Percentiles rank a stretch among this genome's conserved stretches.
phyloP scores from a whole-genome alignment of 1,284 basidiomycete genomes.

The Ceratobasidium sp. region DNA sequence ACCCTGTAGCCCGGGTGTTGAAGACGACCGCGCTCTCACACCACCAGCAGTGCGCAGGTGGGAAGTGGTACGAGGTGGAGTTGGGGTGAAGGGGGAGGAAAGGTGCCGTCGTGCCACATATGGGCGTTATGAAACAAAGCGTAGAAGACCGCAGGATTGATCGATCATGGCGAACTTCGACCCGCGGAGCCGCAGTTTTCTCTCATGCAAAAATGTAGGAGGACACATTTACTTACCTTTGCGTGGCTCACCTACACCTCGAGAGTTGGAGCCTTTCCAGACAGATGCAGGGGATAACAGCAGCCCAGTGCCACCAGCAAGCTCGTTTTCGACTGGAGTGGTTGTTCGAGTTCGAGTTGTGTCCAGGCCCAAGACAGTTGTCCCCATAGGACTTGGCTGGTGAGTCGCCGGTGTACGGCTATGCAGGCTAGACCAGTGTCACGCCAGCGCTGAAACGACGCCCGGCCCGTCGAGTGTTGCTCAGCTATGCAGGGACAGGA shows the following conservation, averaged over 20 bases:
- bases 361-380: constrained; percentile 5
- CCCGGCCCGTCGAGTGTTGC: constrained; percentile 11
- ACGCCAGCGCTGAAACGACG: constrained; percentile 26
- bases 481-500: constrained; percentile 2
- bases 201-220: constrained; percentile 3
- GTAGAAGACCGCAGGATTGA: constrained; percentile 17
- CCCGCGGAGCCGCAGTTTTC: constrained; percentile 31
- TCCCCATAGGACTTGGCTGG: constrained; percentile 10
- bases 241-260: constrained; percentile 14
- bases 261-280: background rate
- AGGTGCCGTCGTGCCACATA: constrained; percentile 20
- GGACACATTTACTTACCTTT: constrained; percentile 19
- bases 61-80: constrained; percentile 24
- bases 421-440: background rate
- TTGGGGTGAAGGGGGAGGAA: constrained; percentile 8
- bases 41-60: constrained; percentile 1
- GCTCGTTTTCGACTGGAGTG: constrained; percentile 15
- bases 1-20: background rate
- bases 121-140: constrained; percentile 36
- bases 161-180: constrained; percentile 32
- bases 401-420: background rate
- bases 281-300: constrained; percentile 1
- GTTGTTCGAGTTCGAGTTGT: constrained; percentile 10
- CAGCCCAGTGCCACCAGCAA: background rate
- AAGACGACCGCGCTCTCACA: constrained; percentile 21